Evolutionary conservation across 345 rosid genomes (phyloP).

Genomic region (Eucalyptus camaldulensis): DNA sequence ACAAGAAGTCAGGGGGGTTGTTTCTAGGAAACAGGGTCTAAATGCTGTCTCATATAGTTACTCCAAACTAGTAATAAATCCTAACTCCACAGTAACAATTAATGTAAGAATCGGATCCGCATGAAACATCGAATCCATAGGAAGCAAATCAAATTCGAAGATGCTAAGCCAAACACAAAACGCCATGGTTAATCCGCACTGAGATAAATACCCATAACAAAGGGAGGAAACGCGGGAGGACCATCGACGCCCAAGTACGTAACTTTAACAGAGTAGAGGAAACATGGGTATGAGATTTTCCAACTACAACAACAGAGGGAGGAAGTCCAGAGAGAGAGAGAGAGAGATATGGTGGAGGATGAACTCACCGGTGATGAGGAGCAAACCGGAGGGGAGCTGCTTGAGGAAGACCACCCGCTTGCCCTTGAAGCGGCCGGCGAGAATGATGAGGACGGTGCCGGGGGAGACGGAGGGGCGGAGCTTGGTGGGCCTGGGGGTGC

Average conservation of each 20-base stretch:
- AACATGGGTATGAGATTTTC: background rate
- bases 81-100: background rate
- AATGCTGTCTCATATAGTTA: background rate
- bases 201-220: background rate
- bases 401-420: constrained; percentile 79
- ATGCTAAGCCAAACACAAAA: background rate
- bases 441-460: constrained; percentile 56
- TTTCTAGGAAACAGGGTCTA: background rate
- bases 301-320: background rate
- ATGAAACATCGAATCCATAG: background rate
- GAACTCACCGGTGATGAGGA: constrained; percentile 59
- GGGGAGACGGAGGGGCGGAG: constrained; percentile 68
- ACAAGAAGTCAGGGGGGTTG: background rate
- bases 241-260: background rate
- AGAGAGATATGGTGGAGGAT: background rate
- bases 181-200: background rate
- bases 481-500: constrained; percentile 56
- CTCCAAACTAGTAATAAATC: background rate
- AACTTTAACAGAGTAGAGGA: background rate
- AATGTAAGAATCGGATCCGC: background rate
- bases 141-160: background rate
- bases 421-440: constrained; percentile 81
- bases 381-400: constrained; percentile 84
- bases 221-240: background rate
- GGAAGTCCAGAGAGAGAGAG: background rate